Evolutionary conservation across 2,329 filamentous ascomycete species (phyloP).

Genomic region (Penicillium sp.): DNA sequence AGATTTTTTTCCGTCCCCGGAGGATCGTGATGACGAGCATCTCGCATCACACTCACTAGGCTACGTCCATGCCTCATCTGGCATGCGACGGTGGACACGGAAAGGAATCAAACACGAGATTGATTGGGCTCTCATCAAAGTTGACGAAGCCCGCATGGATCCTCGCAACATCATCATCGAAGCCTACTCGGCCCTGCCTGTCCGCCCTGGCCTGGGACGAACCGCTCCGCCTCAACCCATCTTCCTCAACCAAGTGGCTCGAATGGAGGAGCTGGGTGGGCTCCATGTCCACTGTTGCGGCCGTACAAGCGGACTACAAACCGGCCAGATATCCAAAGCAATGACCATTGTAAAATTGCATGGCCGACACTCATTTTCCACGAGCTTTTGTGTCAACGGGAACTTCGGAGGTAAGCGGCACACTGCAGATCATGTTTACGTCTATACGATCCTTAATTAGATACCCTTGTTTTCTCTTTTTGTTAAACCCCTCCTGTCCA

Average conservation of each 20-base stretch:
- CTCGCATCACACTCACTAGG: constrained; percentile 78
- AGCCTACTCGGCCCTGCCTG: constrained; percentile 14
- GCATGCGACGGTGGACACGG: constrained; percentile 72
- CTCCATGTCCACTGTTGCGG: constrained; percentile 84
- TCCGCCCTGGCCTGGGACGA: constrained; percentile 51
- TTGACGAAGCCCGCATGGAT: constrained; percentile 69
- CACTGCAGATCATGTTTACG: constrained; percentile 21
- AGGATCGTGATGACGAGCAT: constrained; percentile 77
- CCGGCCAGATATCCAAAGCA: constrained; percentile 71
- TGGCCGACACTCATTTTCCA: constrained; percentile 75
- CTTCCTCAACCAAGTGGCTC: constrained; percentile 57
- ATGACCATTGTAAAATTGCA: constrained; percentile 85
- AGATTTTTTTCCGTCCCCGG: constrained; percentile 76
- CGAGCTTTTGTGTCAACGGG: constrained; percentile 63
- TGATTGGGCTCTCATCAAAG: constrained; percentile 89
- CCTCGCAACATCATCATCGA: constrained; percentile 65
- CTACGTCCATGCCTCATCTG: constrained; percentile 83
- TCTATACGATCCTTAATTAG: constrained; percentile 23
- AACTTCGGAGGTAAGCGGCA: constrained; percentile 54
- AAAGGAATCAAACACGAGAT: constrained; percentile 81
- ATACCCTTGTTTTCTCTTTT: constrained; percentile 21
- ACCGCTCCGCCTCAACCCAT: constrained; percentile 30
- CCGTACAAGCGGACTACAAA: constrained; percentile 79
- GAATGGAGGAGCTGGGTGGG: constrained; percentile 62
- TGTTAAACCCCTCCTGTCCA: constrained; percentile 5